Evolutionary conservation across 805 yeast species (phyloP), one percentile per base, ranked within the genome.

Genomic region (Candida nemodendra): DNA sequence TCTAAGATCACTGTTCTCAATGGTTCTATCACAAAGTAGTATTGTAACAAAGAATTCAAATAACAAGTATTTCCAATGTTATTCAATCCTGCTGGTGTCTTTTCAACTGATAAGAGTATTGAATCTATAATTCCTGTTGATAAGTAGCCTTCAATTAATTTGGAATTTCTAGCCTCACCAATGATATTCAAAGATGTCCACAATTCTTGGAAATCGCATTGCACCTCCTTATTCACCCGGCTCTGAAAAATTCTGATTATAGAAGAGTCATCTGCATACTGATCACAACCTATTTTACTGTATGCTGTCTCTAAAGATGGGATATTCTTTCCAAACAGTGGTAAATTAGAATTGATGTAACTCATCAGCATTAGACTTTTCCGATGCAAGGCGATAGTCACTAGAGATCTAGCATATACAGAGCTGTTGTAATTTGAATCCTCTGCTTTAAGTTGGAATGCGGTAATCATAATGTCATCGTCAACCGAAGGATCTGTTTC

Each of bases 61-160:
- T 90, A 90, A 61, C 99, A 93, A 0, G 99, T 91, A 57, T 93
- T 93, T 17, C 99, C 99, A 45, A 89, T 90, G 57, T 93, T 93
- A 61, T 84, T 86, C 54, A 93, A 70, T 0, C 99, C 99, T 3
- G 88, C 86, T 0, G 99, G 99, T 77, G 91, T 81, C 34, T 76
- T 73, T 12, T 75, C 80, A 0, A 78, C 74, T 0, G 89, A 81
- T 14, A 84, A 59, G 2, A 73, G 59, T 8, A 72, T 63, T 4
- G 79, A 73, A 55, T 83, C 86, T 25, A 83, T 65, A 15, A 72
- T 62, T 0, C 95, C 95, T 0, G 78, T 69, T 27, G 65, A 67
- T 22, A 88, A 61, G 50, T 71, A 88, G 9, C 78, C 69, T 4
- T 57, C 53, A 12, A 88, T 71, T 11, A 81, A 55, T 27, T 72